phyloP scores from a whole-genome alignment of 257 asterid genomes.

The Solanum megistacrolobum region DNA sequence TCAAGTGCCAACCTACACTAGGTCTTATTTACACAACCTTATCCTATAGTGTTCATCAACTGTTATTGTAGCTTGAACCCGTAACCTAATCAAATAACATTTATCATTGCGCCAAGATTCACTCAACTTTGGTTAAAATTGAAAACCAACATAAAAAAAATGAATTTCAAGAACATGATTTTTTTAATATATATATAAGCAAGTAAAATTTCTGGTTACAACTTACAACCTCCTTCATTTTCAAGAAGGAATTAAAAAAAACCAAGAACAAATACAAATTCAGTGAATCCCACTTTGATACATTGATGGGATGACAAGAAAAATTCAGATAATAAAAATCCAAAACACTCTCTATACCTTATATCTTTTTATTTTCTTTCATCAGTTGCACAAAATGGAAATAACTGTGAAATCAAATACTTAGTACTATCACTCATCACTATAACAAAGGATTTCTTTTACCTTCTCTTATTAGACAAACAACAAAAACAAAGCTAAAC shows the following conservation, averaged over 20 bases:
- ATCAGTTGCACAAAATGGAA: not conserved
- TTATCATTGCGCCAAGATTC: not conserved
- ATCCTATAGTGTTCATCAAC: not conserved
- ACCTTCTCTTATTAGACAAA: not conserved
- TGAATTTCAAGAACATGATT: not conserved
- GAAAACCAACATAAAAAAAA: not conserved
- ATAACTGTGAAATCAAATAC: not conserved
- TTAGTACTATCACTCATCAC: not conserved
- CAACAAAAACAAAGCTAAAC: not conserved
- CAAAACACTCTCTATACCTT: not conserved
- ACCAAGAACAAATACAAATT: not conserved
- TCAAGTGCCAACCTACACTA: not conserved
- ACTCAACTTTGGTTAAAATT: not conserved
- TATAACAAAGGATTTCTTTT: not conserved
- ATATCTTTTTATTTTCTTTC: not conserved
- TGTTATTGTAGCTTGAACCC: not conserved
- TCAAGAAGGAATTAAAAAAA: not conserved
- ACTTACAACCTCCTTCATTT: not conserved
- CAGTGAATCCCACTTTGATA: not conserved
- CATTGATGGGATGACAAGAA: not conserved
- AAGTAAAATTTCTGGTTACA: conserved; percentile 1
- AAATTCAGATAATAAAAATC: not conserved
- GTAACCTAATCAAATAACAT: too few relatives aligned
- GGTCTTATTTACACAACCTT: not conserved
- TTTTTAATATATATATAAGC: not conserved